Percentiles rank a stretch among this genome's conserved stretches.
These are phyloP conservation scores for Fusarium protoensiforme DNA, from an alignment of 2,329 filamentous ascomycete genomes.

Conservation along the genomic window DNA sequence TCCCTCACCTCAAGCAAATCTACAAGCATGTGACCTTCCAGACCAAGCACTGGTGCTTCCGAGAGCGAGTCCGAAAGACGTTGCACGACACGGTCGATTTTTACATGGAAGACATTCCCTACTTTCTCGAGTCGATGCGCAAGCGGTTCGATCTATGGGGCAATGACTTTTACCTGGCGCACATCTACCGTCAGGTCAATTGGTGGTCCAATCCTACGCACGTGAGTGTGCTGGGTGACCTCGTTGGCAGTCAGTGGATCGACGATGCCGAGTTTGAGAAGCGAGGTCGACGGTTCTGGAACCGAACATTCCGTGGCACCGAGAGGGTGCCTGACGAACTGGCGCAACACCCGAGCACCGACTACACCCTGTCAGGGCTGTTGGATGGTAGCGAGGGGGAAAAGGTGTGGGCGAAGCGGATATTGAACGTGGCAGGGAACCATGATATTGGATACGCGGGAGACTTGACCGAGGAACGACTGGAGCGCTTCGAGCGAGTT, in stretches of 20 bases:
- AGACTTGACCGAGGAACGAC: constrained; percentile 80
- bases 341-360: constrained; percentile 58
- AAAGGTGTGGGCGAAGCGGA: constrained; percentile 74
- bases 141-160: constrained; percentile 91
- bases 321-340: constrained; percentile 70
- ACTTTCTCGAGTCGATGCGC: constrained; percentile 72
- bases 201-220: constrained; percentile 92
- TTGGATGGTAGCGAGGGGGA: constrained; percentile 57
- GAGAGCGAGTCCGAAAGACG: constrained; percentile 63
- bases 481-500: constrained; percentile 82
- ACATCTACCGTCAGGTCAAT: constrained; percentile 85
- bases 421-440: constrained; percentile 94
- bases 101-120: constrained; percentile 74
- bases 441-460: constrained; percentile 98
- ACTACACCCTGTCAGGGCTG: constrained; percentile 63
- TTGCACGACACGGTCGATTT: constrained; percentile 71
- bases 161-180: constrained; percentile 94
- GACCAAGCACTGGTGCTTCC: constrained; percentile 57
- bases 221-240: constrained; percentile 87
- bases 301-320: constrained; percentile 77
- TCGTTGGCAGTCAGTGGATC: constrained; percentile 97
- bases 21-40: constrained; percentile 60
- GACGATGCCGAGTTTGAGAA: constrained; percentile 83
- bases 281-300: constrained; percentile 82
- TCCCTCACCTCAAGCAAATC: constrained; percentile 64